Percentiles rank a stretch among this genome's conserved stretches.
phyloP scores from a whole-genome alignment of 352 stramenopile genomes.

The Phytophthora boehmeriae region DNA sequence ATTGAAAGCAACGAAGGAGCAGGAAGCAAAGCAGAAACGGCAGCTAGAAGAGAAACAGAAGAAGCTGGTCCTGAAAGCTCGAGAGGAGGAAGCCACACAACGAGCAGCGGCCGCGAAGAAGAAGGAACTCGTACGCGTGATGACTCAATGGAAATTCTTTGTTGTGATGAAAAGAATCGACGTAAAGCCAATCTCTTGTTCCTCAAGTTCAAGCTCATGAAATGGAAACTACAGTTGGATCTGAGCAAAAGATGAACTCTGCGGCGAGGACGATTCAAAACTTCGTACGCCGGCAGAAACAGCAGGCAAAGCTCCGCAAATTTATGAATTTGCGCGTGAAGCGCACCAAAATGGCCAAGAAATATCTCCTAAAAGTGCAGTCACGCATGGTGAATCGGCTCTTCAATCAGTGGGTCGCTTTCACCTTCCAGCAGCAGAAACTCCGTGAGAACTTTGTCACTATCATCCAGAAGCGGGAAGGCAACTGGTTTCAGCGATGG shows the following conservation, averaged over 20 bases:
- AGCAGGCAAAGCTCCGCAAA: constrained; percentile 35
- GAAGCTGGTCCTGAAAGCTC: constrained; percentile 51
- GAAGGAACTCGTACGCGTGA: constrained; percentile 27
- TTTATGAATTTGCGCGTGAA: constrained; percentile 53
- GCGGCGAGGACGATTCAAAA: constrained; percentile 50
- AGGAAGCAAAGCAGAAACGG: constrained; percentile 48
- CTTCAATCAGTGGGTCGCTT: constrained; percentile 63
- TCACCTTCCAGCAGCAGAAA: constrained; percentile 38
- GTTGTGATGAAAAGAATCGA: constrained; percentile 40
- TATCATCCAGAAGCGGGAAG: constrained; percentile 48
- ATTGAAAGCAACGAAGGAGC: constrained; percentile 53
- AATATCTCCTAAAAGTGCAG: constrained; percentile 66
- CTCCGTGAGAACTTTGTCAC: constrained; percentile 51
- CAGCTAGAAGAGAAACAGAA: constrained; percentile 50
- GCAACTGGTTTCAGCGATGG: constrained; percentile 62
- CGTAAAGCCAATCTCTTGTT: constrained; percentile 62
- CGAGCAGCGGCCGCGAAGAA: constrained; percentile 31
- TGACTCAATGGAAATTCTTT: constrained; percentile 47
- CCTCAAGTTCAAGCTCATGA: constrained; percentile 64
- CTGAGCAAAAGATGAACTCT: constrained; percentile 28
- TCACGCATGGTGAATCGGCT: constrained; percentile 44
- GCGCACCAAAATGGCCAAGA: constrained; percentile 51
- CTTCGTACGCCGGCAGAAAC: constrained; percentile 23
- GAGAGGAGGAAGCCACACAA: constrained; percentile 53
- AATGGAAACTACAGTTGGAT: constrained; percentile 54